Base-by-base conservation (phyloP, 2,329 filamentous ascomycete species). In the Fusarium sp. region DNA sequence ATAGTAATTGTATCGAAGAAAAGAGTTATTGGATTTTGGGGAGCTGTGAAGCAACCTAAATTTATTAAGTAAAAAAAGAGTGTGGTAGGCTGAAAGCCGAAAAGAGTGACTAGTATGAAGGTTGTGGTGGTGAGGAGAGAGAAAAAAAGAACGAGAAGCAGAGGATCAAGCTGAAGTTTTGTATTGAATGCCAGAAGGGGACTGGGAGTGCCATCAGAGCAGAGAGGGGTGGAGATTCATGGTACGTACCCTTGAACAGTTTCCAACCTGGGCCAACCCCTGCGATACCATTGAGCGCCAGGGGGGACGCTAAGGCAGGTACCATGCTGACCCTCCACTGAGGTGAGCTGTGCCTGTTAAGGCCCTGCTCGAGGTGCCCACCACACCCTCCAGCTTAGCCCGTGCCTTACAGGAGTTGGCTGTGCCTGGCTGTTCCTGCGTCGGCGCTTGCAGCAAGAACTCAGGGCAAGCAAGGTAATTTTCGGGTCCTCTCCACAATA, bases 101-200 rank as follows among this genome's bases (percentile, higher is more conserved):
- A 75, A 71, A 72, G 76, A 77, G 64, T 72, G 76, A 77, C 73
- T 75, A 70, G 74, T 71, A 69, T 75, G 72, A 66, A 39, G 72
- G 72, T 15, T 33, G 62, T 65, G 66, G 57, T 66, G 66, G 66
- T 63, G 63, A 64, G 58, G 60, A 59, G 52, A 68, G 61, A 64
- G 58, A 59, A 55, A 51, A 68, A 62, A 61, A 40, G 47, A 45
- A 49, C 36, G 40, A 48, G 57, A 67, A 42, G 47, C 48, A 60
- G 49, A 58, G 60, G 51, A 51, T 48, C 62, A 70, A 59, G 49
- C 63, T 58, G 58, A 52, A 56, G 62, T 61, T 67, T 64, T 60
- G 63, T 59, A 58, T 71, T 74, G 71, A 74, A 74, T 74, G 72
- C 70, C 60, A 58, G 55, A 63, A 66, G 62, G 58, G 29, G 56